Base-by-base conservation (phyloP, 2,329 filamentous ascomycete species). In the Hypoxylon sp. region DNA sequence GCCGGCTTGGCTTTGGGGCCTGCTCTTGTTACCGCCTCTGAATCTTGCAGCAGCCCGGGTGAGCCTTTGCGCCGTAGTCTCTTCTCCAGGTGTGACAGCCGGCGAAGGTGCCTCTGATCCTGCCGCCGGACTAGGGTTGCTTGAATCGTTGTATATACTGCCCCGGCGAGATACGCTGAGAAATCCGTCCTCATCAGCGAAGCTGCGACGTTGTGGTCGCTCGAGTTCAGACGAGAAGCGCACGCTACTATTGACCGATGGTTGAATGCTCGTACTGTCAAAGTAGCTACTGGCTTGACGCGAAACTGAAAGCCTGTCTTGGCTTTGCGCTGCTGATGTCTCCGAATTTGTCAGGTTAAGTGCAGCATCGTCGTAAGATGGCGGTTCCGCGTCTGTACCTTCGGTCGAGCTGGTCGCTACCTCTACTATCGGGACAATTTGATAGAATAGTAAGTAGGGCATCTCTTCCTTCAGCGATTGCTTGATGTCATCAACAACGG, bases 391-490 rank as follows among this genome's bases (percentile, higher is more conserved):
- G 32, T 83, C 81, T 1, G 80, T 83, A 48, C 80, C 80, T 5
- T 85, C 83, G 0, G 82, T 81, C 4, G 85, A 85, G 11, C 82
- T 80, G 1, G 81, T 76, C 1, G 84, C 82, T 6, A 91, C 86
- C 61, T 94, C 92, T 30, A 93, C 88, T 75, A 97, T 93, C 0
- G 95, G 94, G 30, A 97, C 87, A 43, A 98, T 93, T 78, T 98
- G 95, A 76, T 98, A 99, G 79, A 98, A 98, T 0, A 99, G 84
- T 5, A 98, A 86, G 77, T 98, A 98, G 0, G 96, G 95, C 78
- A 93, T 97, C 78, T 98, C 94, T n/a, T 91, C 87, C 72, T 89
- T 91, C 53, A 98, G 81, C 0, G 93, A 91, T 72, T 91, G 82
- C 67, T 92, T 90, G 73, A 90, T 88, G 69, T 98, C 91, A 74